A percentile compares a stretch with the other conserved stretches of the same genome.
Evolutionary conservation across 306 rosid genomes (phyloP).

Genomic region (Quercus suber): DNA sequence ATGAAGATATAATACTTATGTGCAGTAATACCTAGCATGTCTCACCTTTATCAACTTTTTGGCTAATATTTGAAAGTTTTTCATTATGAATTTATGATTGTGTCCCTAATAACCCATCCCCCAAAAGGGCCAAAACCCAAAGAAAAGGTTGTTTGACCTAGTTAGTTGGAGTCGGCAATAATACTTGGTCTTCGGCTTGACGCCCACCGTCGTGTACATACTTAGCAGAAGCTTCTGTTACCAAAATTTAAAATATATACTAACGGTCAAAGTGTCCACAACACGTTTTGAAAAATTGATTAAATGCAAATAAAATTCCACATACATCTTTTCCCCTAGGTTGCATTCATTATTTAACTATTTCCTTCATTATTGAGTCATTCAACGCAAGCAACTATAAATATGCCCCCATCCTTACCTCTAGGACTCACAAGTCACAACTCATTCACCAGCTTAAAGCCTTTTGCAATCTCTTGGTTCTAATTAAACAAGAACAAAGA

Average conservation of each 20-base stretch:
- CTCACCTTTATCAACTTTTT: no score
- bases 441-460: neutral
- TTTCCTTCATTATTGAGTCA: neutral
- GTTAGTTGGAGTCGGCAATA: no score
- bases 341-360: neutral
- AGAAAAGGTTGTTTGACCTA: no score
- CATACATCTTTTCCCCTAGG: neutral
- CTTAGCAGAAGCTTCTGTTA: neutral
- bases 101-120: no score
- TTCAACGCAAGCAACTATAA: neutral
- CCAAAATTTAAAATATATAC: neutral
- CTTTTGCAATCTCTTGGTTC: neutral
- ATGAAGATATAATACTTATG: no score
- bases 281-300: neutral
- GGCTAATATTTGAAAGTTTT: no score
- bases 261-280: neutral
- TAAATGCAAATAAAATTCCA: neutral
- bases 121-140: no score
- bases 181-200: no score
- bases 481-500: neutral
- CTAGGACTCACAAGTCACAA: neutral
- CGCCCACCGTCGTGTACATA: neutral
- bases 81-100: no score
- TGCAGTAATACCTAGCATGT: no score
- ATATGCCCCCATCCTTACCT: neutral